Conservation (phyloP, 495 filamentous ascomycete species). For the Trichoderma virens region DNA sequence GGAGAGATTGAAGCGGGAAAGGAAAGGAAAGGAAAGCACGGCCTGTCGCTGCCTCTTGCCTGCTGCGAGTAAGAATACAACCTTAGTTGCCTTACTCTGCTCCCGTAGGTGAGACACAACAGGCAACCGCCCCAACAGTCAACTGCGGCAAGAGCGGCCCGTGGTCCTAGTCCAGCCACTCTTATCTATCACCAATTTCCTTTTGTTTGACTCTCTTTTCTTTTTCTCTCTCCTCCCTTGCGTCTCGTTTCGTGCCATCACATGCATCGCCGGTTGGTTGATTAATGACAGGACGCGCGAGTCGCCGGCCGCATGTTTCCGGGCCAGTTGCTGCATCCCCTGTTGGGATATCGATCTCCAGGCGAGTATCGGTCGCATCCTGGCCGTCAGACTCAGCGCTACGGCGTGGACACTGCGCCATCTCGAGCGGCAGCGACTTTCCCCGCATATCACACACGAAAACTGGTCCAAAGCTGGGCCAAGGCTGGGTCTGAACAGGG, state of each 20-base stretch:
- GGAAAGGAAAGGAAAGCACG: no score
- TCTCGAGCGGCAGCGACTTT: not conserved
- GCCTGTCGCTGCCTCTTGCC: no score
- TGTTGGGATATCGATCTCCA: not conserved
- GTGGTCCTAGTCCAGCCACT: conserved; percentile 7
- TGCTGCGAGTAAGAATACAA: not conserved
- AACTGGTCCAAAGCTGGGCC: not conserved
- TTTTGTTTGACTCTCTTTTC: not conserved
- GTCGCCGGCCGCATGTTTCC: not conserved
- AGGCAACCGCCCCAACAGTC: not conserved
- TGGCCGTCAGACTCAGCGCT: not conserved
- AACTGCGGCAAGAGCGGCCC: conserved; percentile 1
- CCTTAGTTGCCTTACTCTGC: no score
- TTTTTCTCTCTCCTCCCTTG: not conserved
- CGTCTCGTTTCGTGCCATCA: not conserved
- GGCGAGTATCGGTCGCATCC: not conserved
- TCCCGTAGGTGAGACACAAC: not conserved
- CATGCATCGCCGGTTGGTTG: not conserved
- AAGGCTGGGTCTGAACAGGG: not conserved
- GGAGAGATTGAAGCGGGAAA: no score
- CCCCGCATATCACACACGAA: not conserved
- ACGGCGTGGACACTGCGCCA: not conserved
- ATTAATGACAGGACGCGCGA: not conserved
- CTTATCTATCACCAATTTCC: not conserved
- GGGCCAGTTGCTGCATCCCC: not conserved